Evolutionary conservation across 176 grass and related monocot species (phyloP).

Genomic region (Eragrostis nindensis): DNA sequence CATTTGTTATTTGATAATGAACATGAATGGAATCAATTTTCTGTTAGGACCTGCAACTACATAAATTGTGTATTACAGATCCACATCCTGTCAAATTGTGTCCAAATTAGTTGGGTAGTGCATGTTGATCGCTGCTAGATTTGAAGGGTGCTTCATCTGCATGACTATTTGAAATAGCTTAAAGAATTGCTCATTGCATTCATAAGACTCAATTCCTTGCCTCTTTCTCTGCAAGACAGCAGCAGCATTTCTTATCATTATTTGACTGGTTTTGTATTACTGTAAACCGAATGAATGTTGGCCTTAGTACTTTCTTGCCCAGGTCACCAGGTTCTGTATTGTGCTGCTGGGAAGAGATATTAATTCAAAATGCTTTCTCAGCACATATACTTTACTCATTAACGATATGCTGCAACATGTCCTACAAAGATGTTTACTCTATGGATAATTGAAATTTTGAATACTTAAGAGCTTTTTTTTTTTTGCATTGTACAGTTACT

Average conservation of each 20-base stretch:
- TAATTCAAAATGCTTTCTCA: neutral
- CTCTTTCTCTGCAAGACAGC: neutral
- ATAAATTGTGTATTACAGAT: neutral
- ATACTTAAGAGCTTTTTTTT: neutral
- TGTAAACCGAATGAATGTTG: neutral
- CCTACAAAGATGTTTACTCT: neutral
- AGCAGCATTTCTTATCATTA: neutral
- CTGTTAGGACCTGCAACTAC: neutral
- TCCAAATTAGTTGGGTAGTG: neutral
- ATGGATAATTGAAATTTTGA: slow-evolving; percentile 3
- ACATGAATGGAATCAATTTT: neutral
- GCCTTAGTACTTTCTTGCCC: neutral
- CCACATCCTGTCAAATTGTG: slow-evolving; percentile 1
- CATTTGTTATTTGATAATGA: neutral
- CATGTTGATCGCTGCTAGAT: neutral
- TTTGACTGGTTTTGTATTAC: slow-evolving; percentile 14
- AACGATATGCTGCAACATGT: neutral
- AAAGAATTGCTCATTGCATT: neutral
- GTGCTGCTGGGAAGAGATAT: neutral
- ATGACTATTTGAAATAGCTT: slow-evolving; percentile 1
- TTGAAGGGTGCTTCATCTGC: neutral
- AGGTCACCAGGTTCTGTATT: neutral
- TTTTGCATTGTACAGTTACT: slow-evolving; percentile 15
- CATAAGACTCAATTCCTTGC: neutral
- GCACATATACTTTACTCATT: neutral